Conservation (phyloP, 768 basidiomycete species). For the Boletellus ananas region DNA sequence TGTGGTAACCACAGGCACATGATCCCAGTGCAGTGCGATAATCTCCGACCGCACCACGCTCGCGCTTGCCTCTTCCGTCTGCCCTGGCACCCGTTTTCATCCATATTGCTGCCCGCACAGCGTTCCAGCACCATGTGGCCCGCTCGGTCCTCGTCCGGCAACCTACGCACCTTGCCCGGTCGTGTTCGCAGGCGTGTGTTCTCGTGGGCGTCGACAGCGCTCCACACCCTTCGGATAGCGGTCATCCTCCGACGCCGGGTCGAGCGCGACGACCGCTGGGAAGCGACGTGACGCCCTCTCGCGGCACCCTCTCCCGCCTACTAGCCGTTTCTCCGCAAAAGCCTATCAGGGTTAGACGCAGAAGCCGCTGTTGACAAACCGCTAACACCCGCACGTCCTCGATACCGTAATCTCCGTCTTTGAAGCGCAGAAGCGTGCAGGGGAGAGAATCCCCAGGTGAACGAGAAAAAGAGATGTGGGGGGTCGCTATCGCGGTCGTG, state of each 20-base stretch:
- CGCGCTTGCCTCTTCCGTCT: slow-evolving; percentile 16
- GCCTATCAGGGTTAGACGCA: slow-evolving; percentile 32
- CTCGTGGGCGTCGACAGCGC: too few relatives aligned
- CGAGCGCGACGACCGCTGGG: not conserved
- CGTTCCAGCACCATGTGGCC: not conserved
- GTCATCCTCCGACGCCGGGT: not conserved
- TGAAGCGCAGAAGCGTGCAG: slow-evolving; percentile 12
- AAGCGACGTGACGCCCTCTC: too few relatives aligned
- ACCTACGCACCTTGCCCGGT: slow-evolving; percentile 6
- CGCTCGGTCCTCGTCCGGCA: slow-evolving; percentile 12
- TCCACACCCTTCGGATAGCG: not conserved
- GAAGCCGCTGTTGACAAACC: slow-evolving; percentile 10
- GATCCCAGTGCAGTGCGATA: slow-evolving; percentile 22
- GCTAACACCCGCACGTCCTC: slow-evolving; percentile 26
- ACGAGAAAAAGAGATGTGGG: slow-evolving; percentile 7
- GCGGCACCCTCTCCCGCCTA: not conserved
- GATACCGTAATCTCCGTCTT: slow-evolving; percentile 36
- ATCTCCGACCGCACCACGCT: slow-evolving; percentile 30
- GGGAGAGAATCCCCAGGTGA: slow-evolving; percentile 6
- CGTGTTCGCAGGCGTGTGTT: slow-evolving; percentile 15
- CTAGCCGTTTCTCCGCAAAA: slow-evolving; percentile 29
- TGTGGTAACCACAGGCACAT: slow-evolving; percentile 25
- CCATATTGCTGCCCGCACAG: slow-evolving; percentile 21
- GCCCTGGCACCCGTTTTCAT: slow-evolving; percentile 19
- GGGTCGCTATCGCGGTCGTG: not conserved